Evolutionary conservation across 371 early-diverging fungal genomes (phyloP).

Genomic region (Rhizopus arrhizus): DNA sequence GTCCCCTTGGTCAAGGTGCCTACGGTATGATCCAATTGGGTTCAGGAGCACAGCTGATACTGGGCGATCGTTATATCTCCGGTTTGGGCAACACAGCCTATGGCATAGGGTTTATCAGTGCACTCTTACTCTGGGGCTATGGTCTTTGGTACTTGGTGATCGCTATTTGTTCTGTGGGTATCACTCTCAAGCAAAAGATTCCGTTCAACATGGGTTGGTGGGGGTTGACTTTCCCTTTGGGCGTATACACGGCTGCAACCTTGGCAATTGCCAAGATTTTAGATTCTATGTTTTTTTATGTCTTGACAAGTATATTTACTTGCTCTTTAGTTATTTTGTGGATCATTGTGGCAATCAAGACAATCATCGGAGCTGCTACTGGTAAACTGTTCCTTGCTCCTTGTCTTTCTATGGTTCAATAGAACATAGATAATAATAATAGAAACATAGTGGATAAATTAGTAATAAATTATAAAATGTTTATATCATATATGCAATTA

Average conservation of each 20-base stretch:
- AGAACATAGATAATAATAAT: not conserved
- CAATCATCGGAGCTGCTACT: slow-evolving; percentile 13
- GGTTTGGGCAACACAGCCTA: slow-evolving; percentile 12
- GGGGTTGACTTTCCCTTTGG: slow-evolving; percentile 55
- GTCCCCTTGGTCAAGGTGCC: slow-evolving; percentile 49
- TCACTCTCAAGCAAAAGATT: slow-evolving; percentile 30
- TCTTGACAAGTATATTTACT: slow-evolving; percentile 22
- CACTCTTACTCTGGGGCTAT: slow-evolving; percentile 52
- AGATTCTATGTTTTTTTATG: slow-evolving; percentile 21
- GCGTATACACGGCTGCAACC: slow-evolving; percentile 40
- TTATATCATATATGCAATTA: too few relatives aligned
- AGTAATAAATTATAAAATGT: not conserved
- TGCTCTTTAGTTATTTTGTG: slow-evolving; percentile 22
- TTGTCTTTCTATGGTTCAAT: slow-evolving; percentile 15
- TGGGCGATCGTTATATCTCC: slow-evolving; percentile 24
- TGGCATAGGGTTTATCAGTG: slow-evolving; percentile 33
- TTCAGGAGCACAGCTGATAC: slow-evolving; percentile 27
- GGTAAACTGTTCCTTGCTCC: slow-evolving; percentile 27
- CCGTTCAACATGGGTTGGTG: slow-evolving; percentile 61
- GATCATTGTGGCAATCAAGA: slow-evolving; percentile 16
- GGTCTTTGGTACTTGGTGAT: slow-evolving; percentile 50
- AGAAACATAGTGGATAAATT: not conserved
- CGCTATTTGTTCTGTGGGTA: slow-evolving; percentile 35
- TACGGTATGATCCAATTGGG: slow-evolving; percentile 54
- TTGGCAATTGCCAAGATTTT: slow-evolving; percentile 11